Evolutionary conservation across 2,329 filamentous ascomycete genomes (phyloP).

Genomic region (Tolypocladium endophyticum): DNA sequence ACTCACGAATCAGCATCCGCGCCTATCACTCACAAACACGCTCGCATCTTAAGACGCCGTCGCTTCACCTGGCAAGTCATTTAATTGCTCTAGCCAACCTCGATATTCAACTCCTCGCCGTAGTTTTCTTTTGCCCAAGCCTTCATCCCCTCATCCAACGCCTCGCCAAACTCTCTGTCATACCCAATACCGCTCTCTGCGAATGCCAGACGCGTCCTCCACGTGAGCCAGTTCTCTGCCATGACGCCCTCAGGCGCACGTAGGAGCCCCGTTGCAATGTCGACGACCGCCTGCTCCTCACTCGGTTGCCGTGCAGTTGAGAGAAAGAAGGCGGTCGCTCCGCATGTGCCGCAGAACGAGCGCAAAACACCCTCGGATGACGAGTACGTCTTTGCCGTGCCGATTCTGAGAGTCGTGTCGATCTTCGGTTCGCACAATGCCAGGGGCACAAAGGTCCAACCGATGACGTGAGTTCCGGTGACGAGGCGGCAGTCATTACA

Average conservation of each 20-base stretch:
- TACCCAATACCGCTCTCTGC: constrained; percentile 22
- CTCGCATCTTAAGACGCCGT: background rate
- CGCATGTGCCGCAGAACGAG: constrained; percentile 35
- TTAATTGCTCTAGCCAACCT: constrained; percentile 5
- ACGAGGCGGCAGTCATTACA: constrained; percentile 33
- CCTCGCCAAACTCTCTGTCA: constrained; percentile 23
- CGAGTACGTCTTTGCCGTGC: constrained; percentile 31
- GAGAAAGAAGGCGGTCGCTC: constrained; percentile 31
- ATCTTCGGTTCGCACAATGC: constrained; percentile 24
- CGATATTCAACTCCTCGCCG: constrained; percentile 17
- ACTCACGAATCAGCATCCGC: background rate
- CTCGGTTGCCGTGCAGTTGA: constrained; percentile 14
- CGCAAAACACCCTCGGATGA: constrained; percentile 27
- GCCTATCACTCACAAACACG: background rate
- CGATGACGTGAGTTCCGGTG: constrained; percentile 28
- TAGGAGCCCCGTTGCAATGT: constrained; percentile 32
- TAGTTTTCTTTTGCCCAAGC: constrained; percentile 25
- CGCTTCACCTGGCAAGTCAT: background rate
- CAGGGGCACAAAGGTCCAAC: constrained; percentile 32
- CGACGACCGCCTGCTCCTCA: constrained; percentile 24
- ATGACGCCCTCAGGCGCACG: constrained; percentile 31
- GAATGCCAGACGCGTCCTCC: constrained; percentile 27
- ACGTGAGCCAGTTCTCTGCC: constrained; percentile 35
- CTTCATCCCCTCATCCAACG: constrained; percentile 24
- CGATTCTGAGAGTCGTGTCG: constrained; percentile 23